Evolutionary conservation across 2,329 filamentous ascomycete species (phyloP).

Genomic region (Aphanocladium album): DNA sequence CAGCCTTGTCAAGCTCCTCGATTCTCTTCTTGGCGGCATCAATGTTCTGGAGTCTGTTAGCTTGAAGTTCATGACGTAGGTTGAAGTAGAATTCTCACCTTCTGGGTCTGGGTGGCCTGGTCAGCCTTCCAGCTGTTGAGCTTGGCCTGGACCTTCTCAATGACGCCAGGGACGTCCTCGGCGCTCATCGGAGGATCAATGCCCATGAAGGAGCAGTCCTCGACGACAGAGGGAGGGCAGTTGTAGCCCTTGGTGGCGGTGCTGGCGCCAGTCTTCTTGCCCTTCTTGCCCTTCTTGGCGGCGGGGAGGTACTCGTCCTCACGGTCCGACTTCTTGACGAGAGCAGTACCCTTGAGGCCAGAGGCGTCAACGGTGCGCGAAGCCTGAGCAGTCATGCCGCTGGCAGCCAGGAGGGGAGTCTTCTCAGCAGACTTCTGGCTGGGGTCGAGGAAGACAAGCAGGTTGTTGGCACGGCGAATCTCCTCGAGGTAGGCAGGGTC

Average conservation of each 20-base stretch:
- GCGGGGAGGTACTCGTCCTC: slow-evolving; percentile 82
- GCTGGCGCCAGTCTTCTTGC: slow-evolving; percentile 58
- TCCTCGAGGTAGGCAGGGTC: slow-evolving; percentile 88
- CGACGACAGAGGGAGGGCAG: slow-evolving; percentile 84
- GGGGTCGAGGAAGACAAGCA: slow-evolving; percentile 90
- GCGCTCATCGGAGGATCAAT: slow-evolving; percentile 85
- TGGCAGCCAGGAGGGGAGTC: slow-evolving; percentile 56
- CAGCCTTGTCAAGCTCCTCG: slow-evolving; percentile 67
- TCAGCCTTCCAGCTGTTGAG: slow-evolving; percentile 85
- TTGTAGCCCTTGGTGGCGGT: slow-evolving; percentile 60
- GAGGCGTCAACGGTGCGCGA: slow-evolving; percentile 79
- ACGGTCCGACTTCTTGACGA: slow-evolving; percentile 80
- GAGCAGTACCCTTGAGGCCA: slow-evolving; percentile 77
- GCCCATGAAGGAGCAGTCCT: slow-evolving; percentile 78
- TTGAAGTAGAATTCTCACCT: slow-evolving; percentile 54
- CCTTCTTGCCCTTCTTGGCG: slow-evolving; percentile 81
- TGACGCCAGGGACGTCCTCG: slow-evolving; percentile 69
- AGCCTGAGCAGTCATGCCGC: slow-evolving; percentile 72
- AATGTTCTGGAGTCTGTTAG: slow-evolving; percentile 66
- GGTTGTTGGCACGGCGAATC: slow-evolving; percentile 75
- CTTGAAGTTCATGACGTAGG: slow-evolving; percentile 11
- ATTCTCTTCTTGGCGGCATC: slow-evolving; percentile 96
- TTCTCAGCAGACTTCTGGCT: slow-evolving; percentile 58
- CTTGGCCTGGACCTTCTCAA: slow-evolving; percentile 92
- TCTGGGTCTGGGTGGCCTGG: slow-evolving; percentile 83